Percentiles rank a stretch among this genome's conserved stretches.
These are phyloP conservation scores for Paramecium caudatum DNA, from an alignment of 73 alveolate species.

Conservation along the genomic window DNA sequence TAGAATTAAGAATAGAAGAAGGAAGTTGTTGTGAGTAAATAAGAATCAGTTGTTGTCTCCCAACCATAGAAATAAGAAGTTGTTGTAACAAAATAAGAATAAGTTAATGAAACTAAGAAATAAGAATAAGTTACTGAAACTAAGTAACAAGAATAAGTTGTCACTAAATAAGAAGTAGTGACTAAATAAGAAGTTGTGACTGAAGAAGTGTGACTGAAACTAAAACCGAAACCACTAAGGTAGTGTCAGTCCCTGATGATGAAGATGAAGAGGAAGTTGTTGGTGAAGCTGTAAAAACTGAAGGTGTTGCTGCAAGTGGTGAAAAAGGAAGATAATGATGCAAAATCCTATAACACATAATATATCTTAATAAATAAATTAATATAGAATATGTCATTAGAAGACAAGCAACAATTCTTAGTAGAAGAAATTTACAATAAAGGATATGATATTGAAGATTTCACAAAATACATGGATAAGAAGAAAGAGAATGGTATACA, in stretches of 20 bases:
- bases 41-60: neutral
- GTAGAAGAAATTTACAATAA: constrained; percentile 23
- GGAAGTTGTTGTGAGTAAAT: neutral
- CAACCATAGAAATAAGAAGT: neutral
- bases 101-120: neutral
- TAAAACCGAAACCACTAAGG: neutral
- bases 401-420: constrained; percentile 9
- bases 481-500: constrained; percentile 27
- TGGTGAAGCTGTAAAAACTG: neutral
- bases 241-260: neutral
- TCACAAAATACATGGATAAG: constrained; percentile 29
- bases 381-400: constrained; percentile 43
- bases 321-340: constrained; percentile 23
- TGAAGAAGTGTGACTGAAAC: constrained; percentile 38
- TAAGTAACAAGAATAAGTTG: neutral
- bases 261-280: neutral
- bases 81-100: too few relatives aligned
- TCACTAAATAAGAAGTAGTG: neutral
- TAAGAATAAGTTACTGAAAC: neutral
- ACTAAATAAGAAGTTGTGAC: neutral
- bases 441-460: constrained; percentile 51
- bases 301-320: constrained; percentile 35
- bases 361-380: constrained; percentile 26
- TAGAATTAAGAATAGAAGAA: neutral
- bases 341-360: neutral